Evolutionary conservation across 805 yeast species (phyloP).

Genomic region (Kodamaea kakaduensis): DNA sequence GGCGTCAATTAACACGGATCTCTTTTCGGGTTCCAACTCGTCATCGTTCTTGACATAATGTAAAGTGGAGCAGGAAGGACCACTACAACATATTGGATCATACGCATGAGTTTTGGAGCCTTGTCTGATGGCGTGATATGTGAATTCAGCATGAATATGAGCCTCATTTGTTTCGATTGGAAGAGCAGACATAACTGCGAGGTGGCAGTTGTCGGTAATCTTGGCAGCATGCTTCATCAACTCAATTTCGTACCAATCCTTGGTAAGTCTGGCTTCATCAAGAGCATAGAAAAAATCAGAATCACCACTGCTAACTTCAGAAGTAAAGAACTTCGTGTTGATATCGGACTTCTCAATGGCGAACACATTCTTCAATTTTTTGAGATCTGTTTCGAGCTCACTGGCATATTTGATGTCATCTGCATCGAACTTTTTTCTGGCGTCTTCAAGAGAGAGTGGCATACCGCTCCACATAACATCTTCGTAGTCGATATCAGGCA

Average conservation of each 20-base stretch:
- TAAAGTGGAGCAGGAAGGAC: slow-evolving; percentile 84
- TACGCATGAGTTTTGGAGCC: slow-evolving; percentile 87
- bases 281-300: slow-evolving; percentile 58
- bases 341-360: slow-evolving; percentile 57
- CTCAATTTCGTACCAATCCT: slow-evolving; percentile 77
- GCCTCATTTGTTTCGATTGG: slow-evolving; percentile 86
- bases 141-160: slow-evolving; percentile 93
- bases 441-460: slow-evolving; percentile 68
- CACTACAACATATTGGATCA: slow-evolving; percentile 95
- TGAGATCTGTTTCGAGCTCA: slow-evolving; percentile 42
- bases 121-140: slow-evolving; percentile 89
- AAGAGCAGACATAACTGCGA: slow-evolving; percentile 87
- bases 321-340: slow-evolving; percentile 31
- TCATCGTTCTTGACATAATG: slow-evolving; percentile 83
- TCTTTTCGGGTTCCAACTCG: slow-evolving; percentile 43
- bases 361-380: slow-evolving; percentile 27
- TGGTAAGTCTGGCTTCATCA: slow-evolving; percentile 82
- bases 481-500: slow-evolving; percentile 81
- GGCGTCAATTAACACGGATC: slow-evolving; percentile 82
- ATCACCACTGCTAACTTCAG: slow-evolving; percentile 41
- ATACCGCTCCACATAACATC: slow-evolving; percentile 96
- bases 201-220: slow-evolving; percentile 84
- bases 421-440: slow-evolving; percentile 64
- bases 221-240: slow-evolving; percentile 75
- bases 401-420: slow-evolving; percentile 69